A percentile compares a stretch with the other conserved stretches of the same genome.
Evolutionary conservation across 192 early-diverging fungal species (phyloP).

Genomic region (Gigaspora rosea): DNA sequence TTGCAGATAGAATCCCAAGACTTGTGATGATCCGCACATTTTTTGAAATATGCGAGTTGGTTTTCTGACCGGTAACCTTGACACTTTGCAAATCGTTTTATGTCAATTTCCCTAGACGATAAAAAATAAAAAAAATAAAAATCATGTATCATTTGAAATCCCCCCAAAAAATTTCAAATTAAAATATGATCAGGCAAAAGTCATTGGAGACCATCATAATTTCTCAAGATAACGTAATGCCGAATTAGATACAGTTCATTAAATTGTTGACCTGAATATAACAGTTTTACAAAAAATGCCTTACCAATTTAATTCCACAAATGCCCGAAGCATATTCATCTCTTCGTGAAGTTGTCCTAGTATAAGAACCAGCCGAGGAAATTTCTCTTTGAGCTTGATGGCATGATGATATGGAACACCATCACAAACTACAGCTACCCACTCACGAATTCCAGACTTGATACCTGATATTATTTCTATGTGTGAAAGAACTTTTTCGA

Average conservation of each 20-base stretch:
- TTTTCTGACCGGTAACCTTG: not conserved
- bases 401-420: not conserved
- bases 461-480: slow-evolving; percentile 18
- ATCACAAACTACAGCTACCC: slow-evolving; percentile 10
- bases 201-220: not conserved
- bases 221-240: no score
- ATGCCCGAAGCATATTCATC: not conserved
- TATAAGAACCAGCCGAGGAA: not conserved
- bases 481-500: slow-evolving; percentile 13
- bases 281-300: no score
- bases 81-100: no score
- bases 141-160: not conserved
- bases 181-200: not conserved
- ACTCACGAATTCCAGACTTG: not conserved
- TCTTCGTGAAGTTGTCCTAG: not conserved
- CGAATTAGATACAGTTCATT: no score
- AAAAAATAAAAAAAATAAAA: no score
- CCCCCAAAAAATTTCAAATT: not conserved
- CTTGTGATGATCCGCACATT: not conserved
- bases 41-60: not conserved
- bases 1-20: not conserved
- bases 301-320: not conserved
- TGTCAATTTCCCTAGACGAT: not conserved
- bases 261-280: no score
- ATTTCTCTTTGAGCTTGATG: slow-evolving; percentile 8